These are phyloP conservation scores for Talaromyces ruber DNA, from an alignment of 495 filamentous ascomycete genomes.

Conservation along the genomic window DNA sequence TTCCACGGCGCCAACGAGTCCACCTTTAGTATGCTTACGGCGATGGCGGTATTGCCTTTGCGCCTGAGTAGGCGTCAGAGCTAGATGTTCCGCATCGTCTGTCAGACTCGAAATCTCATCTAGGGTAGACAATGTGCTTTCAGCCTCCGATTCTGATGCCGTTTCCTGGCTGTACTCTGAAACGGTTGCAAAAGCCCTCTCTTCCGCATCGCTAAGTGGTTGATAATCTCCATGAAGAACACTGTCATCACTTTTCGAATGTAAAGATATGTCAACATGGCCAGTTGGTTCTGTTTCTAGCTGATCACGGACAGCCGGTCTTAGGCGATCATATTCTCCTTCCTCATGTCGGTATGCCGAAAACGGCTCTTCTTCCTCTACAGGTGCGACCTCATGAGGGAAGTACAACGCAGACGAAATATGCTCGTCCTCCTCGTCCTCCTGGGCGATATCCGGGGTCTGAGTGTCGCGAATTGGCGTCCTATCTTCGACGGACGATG, in stretches of 20 bases:
- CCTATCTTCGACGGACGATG: background rate
- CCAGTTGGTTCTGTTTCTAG: conserved; percentile 21
- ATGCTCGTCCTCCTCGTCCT: conserved; percentile 85
- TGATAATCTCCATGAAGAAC: conserved; percentile 52
- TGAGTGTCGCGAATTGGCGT: conserved; percentile 8
- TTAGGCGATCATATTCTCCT: conserved; percentile 15
- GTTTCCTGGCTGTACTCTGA: conserved; percentile 36
- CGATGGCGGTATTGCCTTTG: conserved; percentile 23
- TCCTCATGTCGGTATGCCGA: conserved; percentile 27
- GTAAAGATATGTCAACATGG: conserved; percentile 54
- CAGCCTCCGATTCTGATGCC: conserved; percentile 53
- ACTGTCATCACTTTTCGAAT: conserved; percentile 51
- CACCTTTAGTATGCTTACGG: conserved; percentile 16
- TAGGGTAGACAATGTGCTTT: conserved; percentile 36
- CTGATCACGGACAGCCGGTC: conserved; percentile 16
- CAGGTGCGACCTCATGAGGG: conserved; percentile 64
- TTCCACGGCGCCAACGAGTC: conserved; percentile 75
- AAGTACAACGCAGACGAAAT: conserved; percentile 92
- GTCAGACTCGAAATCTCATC: conserved; percentile 45
- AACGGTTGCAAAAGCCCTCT: conserved; percentile 26
- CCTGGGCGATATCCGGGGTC: conserved; percentile 30
- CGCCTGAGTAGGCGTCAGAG: conserved; percentile 42
- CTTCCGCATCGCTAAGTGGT: conserved; percentile 23
- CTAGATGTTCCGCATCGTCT: conserved; percentile 52
- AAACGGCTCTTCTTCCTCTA: conserved; percentile 23